These are phyloP conservation scores for Rhinocladiella mackenziei DNA, from an alignment of 2,329 filamentous ascomycete genomes.

Conservation along the genomic window DNA sequence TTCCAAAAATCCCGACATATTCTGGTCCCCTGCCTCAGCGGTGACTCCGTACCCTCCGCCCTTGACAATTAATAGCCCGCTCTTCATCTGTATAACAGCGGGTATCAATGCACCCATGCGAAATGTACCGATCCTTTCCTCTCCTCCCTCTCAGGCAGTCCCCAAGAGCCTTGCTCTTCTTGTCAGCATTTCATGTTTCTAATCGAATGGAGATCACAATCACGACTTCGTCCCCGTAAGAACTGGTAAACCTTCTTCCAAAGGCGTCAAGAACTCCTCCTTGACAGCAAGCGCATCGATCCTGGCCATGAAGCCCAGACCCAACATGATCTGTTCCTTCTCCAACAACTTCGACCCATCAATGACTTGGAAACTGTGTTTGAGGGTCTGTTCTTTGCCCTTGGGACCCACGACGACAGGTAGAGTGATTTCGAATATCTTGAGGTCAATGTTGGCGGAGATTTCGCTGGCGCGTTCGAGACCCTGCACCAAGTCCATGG, in stretches of 20 bases:
- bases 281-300: conserved; percentile 8
- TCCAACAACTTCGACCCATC: conserved; percentile 19
- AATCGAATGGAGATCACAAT: neutral
- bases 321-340: conserved; percentile 18
- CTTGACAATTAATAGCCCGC: no score
- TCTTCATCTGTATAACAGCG: no score
- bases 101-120: no score
- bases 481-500: conserved; percentile 19
- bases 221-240: conserved; percentile 41
- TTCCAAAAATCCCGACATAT: no score
- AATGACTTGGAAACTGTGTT: conserved; percentile 19
- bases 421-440: conserved; percentile 91
- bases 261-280: conserved; percentile 1
- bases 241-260: conserved; percentile 12
- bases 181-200: no score
- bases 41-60: no score
- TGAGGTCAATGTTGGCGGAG: neutral
- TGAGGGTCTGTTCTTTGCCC: conserved; percentile 71
- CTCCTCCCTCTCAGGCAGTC: no score
- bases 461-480: conserved; percentile 13
- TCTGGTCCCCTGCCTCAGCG: no score
- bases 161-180: no score
- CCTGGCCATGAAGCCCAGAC: conserved; percentile 11
- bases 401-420: conserved; percentile 85
- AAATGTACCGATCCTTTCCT: no score